These are phyloP conservation scores for Fusarium acutatum DNA, from an alignment of 2,329 filamentous ascomycete species.

Conservation along the genomic window DNA sequence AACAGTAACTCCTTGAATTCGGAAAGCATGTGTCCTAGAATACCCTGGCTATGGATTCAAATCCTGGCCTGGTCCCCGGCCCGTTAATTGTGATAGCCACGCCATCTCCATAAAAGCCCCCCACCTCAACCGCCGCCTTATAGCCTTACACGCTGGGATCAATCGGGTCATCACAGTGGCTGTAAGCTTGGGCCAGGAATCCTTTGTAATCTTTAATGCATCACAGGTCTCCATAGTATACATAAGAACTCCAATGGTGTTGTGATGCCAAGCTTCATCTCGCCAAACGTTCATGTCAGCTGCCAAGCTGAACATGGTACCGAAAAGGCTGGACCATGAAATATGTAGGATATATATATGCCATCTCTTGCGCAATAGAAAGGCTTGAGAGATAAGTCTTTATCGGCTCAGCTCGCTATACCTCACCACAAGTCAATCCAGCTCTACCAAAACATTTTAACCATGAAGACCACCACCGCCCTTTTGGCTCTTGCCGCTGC, in stretches of 20 bases:
- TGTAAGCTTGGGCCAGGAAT: background rate
- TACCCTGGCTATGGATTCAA: background rate
- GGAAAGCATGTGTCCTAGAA: background rate
- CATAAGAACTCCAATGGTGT: background rate
- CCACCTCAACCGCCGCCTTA: background rate
- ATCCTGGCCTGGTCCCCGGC: background rate
- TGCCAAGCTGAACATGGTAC: background rate
- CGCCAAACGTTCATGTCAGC: background rate
- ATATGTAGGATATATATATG: background rate
- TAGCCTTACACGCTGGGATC: background rate
- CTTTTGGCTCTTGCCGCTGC: background rate
- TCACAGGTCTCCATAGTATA: fast-evolving
- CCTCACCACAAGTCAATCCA: fast-evolving
- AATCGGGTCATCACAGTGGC: background rate
- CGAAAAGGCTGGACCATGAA: background rate
- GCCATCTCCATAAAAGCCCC: background rate
- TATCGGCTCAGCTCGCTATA: background rate
- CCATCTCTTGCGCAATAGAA: fast-evolving
- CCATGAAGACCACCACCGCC: constrained; percentile 1
- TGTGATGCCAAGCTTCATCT: background rate
- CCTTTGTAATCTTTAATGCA: background rate
- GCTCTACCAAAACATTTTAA: fast-evolving
- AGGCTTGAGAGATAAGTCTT: background rate
- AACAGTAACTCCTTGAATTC: background rate
- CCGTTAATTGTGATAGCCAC: background rate